phyloP scores from a whole-genome alignment of 208 protist genomes.

The Leishmania mexicana region DNA sequence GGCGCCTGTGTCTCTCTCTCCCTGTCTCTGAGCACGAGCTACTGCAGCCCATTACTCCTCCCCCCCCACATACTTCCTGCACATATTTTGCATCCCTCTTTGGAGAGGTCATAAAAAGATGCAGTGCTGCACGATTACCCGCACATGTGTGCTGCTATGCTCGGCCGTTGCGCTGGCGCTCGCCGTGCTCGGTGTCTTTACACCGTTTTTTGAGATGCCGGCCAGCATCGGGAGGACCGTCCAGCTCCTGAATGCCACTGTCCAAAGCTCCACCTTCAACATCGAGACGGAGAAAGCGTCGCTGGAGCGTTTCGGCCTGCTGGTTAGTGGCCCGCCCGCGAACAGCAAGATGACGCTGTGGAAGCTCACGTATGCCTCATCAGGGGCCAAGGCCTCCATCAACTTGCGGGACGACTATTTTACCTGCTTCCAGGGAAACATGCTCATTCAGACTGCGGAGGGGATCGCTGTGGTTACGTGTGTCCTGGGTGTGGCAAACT shows the following conservation, averaged over 20 bases:
- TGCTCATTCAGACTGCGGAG: conserved; percentile 55
- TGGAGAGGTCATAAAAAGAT: not conserved
- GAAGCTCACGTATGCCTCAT: conserved; percentile 20
- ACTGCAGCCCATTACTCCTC: not conserved
- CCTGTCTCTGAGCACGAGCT: not conserved
- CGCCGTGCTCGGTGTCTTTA: conserved; percentile 23
- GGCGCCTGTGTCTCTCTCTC: not conserved
- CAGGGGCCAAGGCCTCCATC: not conserved
- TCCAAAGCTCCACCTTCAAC: conserved; percentile 10
- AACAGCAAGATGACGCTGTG: conserved; percentile 35
- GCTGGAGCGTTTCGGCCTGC: conserved; percentile 17
- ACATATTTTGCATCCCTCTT: not conserved
- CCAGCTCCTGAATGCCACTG: conserved; percentile 1
- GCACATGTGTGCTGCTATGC: conserved; percentile 20
- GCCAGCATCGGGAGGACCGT: not conserved
- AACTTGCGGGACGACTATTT: conserved; percentile 46
- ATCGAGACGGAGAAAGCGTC: not conserved
- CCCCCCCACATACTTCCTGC: not conserved
- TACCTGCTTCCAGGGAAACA: conserved; percentile 41
- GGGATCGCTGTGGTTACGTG: conserved; percentile 44
- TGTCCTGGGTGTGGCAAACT: conserved; percentile 38
- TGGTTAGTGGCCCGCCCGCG: conserved; percentile 15
- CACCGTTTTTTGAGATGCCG: conserved; percentile 25
- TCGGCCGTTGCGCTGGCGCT: conserved; percentile 15
- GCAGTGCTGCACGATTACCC: conserved; percentile 15